Conservation (phyloP, 805 yeast genomes). For the Monosporozyma yasuniensis region DNA sequence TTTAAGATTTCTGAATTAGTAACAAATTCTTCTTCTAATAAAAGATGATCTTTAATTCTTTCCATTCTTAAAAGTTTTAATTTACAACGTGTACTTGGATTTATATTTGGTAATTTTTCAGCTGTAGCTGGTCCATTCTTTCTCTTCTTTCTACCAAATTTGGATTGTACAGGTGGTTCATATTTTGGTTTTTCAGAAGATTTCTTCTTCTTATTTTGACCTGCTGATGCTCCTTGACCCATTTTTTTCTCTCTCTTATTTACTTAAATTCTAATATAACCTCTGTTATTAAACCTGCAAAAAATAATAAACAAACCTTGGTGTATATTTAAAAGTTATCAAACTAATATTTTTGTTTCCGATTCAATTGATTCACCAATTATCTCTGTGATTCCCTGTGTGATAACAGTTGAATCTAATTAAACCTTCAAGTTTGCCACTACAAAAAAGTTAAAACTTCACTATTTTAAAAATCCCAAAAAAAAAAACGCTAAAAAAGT, state of each 20-base stretch:
- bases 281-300: background rate
- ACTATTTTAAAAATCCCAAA: background rate
- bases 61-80: slow-evolving; percentile 85
- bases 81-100: slow-evolving; percentile 90
- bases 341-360: background rate
- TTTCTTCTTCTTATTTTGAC: slow-evolving; percentile 35
- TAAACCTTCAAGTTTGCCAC: background rate
- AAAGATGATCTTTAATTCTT: slow-evolving; percentile 89
- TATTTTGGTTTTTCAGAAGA: slow-evolving; percentile 89
- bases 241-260: slow-evolving; percentile 7
- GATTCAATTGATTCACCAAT: background rate
- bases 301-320: background rate
- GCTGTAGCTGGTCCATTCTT: slow-evolving; percentile 81
- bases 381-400: background rate
- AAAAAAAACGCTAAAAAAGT: background rate
- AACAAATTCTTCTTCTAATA: slow-evolving; percentile 92
- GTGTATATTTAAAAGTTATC: background rate
- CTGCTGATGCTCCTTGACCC: slow-evolving; percentile 33
- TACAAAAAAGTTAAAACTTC: background rate
- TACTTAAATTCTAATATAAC: background rate
- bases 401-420: background rate
- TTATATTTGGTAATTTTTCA: slow-evolving; percentile 73
- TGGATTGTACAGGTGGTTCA: slow-evolving; percentile 96
- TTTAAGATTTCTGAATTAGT: slow-evolving; percentile 89
- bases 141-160: slow-evolving; percentile 86